Evolutionary conservation across 768 basidiomycete genomes (phyloP), one percentile per base, ranked within the genome.

Genomic region (Russula griseocarnosa): DNA sequence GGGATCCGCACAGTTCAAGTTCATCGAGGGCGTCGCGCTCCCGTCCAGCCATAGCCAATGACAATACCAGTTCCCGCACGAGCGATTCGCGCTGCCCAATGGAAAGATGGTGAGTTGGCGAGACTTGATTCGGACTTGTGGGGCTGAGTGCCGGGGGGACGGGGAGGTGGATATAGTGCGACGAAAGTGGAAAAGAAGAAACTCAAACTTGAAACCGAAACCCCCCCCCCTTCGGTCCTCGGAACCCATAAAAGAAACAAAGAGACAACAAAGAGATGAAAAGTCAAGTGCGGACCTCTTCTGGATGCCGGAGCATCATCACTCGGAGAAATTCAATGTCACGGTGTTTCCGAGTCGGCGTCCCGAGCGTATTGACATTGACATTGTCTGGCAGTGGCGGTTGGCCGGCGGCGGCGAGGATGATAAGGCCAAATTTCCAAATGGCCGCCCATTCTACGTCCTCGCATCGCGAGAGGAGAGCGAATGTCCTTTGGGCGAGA

Each of bases 1-100:
- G 75, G 16, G 55, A 51, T 61, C 54, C 64, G 59, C 60, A 94
- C 92, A 94, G 79, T 71, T 94, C 91, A 14, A 96, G 76, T 71
- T 97, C 91, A 65, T 92, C 88, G 60, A 94, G 76, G 1, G 94
- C 94, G 58, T 87, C 84, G 61, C 80, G 79, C 69, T 88, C 79
- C 70, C 79, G 80, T 5, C 78, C 81, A 22, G 79, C 73, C 22
- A 81, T 68, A 61, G 94, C 83, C 24, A 94, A 77, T 36, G 83
- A 79, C 28, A 93, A 79, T 11, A 89, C 76, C 4, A 95, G 75
- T 71, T 95, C 92, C 69, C 84, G 83, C 11, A 97, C 77, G 47
- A 96, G 85, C 28, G 74, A 66, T 73, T 92, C 88, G 69, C 83
- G 84, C 94, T 96, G 14, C 26, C 46, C 5, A 22, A 22, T n/a